phyloP scores from a whole-genome alignment of 306 rosid genomes.

The Pueraria montana region DNA sequence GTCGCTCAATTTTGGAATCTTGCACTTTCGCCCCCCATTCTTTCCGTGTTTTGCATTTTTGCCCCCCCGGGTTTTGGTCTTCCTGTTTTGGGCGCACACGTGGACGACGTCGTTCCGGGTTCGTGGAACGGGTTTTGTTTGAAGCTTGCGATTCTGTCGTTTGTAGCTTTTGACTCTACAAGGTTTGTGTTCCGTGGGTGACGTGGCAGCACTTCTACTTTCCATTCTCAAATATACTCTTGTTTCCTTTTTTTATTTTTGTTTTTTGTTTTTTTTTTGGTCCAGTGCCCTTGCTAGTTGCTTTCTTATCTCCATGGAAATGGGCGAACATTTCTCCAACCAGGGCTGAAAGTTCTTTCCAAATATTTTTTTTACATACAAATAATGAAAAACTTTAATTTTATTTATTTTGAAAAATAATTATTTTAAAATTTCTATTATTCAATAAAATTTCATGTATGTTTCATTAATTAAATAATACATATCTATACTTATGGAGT shows the following conservation, averaged over 20 bases:
- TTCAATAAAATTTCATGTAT: too few relatives aligned
- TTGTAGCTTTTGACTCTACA: constrained; percentile 28
- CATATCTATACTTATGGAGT: too few relatives aligned
- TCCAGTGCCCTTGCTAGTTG: too few relatives aligned
- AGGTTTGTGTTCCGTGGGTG: neutral
- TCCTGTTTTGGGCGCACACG: neutral
- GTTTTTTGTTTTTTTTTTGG: too few relatives aligned
- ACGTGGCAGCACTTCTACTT: neutral
- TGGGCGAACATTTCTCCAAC: neutral
- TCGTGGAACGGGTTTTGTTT: neutral
- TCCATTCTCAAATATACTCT: neutral
- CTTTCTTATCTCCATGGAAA: neutral
- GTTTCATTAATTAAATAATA: too few relatives aligned
- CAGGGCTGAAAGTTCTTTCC: neutral
- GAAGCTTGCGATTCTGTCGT: constrained; percentile 21
- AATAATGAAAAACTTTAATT: neutral
- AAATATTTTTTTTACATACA: neutral
- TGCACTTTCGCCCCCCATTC: neutral
- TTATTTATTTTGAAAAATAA: neutral
- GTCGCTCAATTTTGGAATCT: neutral
- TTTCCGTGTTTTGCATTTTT: constrained; percentile 3
- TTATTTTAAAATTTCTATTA: too few relatives aligned
- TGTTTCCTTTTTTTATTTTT: too few relatives aligned
- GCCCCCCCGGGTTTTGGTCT: neutral
- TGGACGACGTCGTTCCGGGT: constrained; percentile 10